Percentiles rank a stretch among this genome's conserved stretches.
Conservation (phyloP, 768 basidiomycete genomes). For the Neoboletus magnificus region DNA sequence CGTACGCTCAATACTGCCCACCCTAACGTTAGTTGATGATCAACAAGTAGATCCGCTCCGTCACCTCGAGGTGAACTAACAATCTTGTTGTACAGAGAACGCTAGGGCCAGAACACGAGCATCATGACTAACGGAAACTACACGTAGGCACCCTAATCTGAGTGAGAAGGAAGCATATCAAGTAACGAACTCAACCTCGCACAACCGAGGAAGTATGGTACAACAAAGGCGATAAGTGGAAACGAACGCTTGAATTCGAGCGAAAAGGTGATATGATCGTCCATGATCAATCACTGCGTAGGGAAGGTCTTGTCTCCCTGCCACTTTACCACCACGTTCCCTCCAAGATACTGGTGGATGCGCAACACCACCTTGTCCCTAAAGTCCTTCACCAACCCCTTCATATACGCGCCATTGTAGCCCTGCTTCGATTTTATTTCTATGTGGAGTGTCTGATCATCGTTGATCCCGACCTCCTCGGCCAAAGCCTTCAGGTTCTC, state of each 20-base stretch:
- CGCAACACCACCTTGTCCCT: background rate
- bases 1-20: too few species aligned
- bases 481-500: conserved; percentile 5
- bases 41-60: too few species aligned
- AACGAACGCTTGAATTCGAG: background rate
- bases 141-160: background rate
- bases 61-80: too few species aligned
- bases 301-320: conserved; percentile 11
- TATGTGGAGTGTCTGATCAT: background rate
- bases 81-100: too few species aligned
- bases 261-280: background rate
- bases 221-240: background rate
- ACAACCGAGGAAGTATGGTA: background rate
- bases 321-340: conserved; percentile 1
- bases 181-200: background rate
- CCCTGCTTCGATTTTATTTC: conserved; percentile 4
- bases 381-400: background rate
- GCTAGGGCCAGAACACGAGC: too few species aligned
- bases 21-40: too few species aligned
- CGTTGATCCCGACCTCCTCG: background rate
- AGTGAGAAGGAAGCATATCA: background rate
- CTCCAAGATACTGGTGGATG: conserved; percentile 3
- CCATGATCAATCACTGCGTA: background rate
- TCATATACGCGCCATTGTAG: conserved; percentile 1
- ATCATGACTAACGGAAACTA: too few species aligned